Conservation (phyloP, 306 rosid genomes). For the Vachellia collinsii region DNA sequence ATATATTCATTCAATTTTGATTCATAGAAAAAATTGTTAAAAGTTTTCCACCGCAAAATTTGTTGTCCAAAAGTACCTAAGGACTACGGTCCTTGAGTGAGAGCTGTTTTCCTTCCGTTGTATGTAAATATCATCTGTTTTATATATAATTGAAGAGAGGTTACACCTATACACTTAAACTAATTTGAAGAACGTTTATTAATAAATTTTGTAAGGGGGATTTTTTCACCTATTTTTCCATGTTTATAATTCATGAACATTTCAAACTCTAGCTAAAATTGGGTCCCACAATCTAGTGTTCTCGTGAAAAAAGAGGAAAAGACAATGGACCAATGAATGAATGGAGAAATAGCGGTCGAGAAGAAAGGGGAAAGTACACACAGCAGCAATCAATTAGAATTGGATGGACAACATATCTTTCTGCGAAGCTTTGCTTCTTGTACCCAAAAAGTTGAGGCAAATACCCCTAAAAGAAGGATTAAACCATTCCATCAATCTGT, state of each 20-base stretch:
- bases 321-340: neutral
- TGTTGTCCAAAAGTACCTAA: too few species aligned
- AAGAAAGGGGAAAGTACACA: slow-evolving; percentile 42
- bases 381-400: slow-evolving; percentile 44
- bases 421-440: slow-evolving; percentile 44
- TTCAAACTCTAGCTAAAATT: neutral
- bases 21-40: too few species aligned
- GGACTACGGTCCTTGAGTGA: too few species aligned
- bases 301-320: neutral
- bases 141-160: too few species aligned
- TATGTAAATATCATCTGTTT: too few species aligned
- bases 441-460: slow-evolving; percentile 53
- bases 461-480: slow-evolving; percentile 48
- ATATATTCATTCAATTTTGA: neutral
- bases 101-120: too few species aligned
- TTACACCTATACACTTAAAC: too few species aligned
- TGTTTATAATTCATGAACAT: neutral
- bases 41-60: too few species aligned
- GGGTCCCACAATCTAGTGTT: neutral
- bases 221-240: too few species aligned
- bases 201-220: too few species aligned
- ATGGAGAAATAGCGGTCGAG: slow-evolving; percentile 17
- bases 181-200: too few species aligned
- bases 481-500: slow-evolving; percentile 41
- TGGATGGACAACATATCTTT: slow-evolving; percentile 49